Conservation (phyloP, 768 basidiomycete species). For the Trametes gibbosa region DNA sequence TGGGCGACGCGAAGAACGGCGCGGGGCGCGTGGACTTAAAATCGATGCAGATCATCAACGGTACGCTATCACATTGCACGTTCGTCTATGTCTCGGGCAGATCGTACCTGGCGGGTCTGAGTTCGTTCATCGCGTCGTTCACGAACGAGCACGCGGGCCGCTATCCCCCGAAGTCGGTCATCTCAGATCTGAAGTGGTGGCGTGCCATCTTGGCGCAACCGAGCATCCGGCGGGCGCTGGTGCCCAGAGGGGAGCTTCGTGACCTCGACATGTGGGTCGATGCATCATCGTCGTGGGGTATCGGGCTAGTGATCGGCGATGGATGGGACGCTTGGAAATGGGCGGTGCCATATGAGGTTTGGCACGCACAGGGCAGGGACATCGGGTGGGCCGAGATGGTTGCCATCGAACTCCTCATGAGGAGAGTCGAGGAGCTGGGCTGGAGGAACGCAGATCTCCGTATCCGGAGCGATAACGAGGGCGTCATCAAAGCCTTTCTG, state of each 20-base stretch:
- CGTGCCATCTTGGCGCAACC: neutral
- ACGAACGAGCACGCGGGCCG: neutral
- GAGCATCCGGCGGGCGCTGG: neutral
- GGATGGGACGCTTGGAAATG: neutral
- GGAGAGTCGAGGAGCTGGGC: neutral
- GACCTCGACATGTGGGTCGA: neutral
- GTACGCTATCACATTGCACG: constrained; percentile 34
- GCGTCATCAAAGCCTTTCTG: neutral
- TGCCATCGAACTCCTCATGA: neutral
- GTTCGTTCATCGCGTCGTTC: constrained; percentile 23
- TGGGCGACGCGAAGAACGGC: constrained; percentile 9
- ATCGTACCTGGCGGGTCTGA: constrained; percentile 28
- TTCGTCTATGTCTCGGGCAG: constrained; percentile 31
- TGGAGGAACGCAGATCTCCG: neutral
- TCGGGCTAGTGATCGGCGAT: neutral
- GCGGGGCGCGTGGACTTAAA: constrained; percentile 6
- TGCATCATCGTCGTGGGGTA: neutral
- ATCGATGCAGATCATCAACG: constrained; percentile 26
- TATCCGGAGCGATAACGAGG: constrained; percentile 3
- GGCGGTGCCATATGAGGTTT: neutral
- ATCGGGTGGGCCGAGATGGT: constrained; percentile 10
- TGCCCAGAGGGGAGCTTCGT: neutral
- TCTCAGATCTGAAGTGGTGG: constrained; percentile 38
- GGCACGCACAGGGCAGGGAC: neutral
- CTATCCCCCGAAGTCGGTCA: constrained; percentile 24